A percentile compares a stretch with the other conserved stretches of the same genome.
phyloP scores from a whole-genome alignment of 1,284 basidiomycete genomes.

The Ceratobasidium sp. region DNA sequence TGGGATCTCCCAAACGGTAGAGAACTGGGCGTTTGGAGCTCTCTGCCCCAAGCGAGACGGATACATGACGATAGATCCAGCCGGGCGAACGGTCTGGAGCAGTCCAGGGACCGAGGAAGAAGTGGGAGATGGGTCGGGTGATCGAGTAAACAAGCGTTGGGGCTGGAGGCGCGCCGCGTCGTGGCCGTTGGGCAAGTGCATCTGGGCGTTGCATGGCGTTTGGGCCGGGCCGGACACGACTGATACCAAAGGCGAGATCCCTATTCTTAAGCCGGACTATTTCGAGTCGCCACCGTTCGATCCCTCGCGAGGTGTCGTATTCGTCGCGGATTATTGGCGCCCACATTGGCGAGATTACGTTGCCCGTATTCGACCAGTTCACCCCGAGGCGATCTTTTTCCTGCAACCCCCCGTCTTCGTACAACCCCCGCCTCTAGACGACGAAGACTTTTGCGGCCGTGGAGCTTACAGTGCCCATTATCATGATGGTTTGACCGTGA shows the following conservation, averaged over 20 bases:
- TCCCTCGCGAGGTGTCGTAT: conserved; percentile 66
- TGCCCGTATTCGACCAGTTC: conserved; percentile 74
- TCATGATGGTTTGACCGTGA: conserved; percentile 87
- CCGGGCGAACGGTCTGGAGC: conserved; percentile 81
- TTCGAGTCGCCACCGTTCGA: conserved; percentile 69
- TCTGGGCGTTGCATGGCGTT: conserved; percentile 94
- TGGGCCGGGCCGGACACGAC: conserved; percentile 77
- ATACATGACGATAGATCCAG: conserved; percentile 84
- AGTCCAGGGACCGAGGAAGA: conserved; percentile 61
- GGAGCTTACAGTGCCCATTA: conserved; percentile 89
- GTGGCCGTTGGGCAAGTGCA: conserved; percentile 88
- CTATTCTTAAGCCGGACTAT: conserved; percentile 80
- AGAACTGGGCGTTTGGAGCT: too few relatives aligned
- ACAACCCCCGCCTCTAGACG: conserved; percentile 71
- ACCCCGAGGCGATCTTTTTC: conserved; percentile 90
- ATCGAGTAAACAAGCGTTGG: conserved; percentile 84
- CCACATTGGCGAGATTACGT: conserved; percentile 80
- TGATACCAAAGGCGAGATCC: conserved; percentile 18
- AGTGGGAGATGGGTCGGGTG: too few relatives aligned
- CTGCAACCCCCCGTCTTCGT: conserved; percentile 94
- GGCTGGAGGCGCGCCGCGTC: too few relatives aligned
- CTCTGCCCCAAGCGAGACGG: conserved; percentile 78
- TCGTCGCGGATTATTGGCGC: conserved; percentile 86
- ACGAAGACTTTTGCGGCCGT: conserved; percentile 73
- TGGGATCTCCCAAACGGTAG: too few relatives aligned